Percentiles rank a stretch among this genome's conserved stretches.
Evolutionary conservation across 768 basidiomycete species (phyloP).

Genomic region (Lactarius hengduanensis): DNA sequence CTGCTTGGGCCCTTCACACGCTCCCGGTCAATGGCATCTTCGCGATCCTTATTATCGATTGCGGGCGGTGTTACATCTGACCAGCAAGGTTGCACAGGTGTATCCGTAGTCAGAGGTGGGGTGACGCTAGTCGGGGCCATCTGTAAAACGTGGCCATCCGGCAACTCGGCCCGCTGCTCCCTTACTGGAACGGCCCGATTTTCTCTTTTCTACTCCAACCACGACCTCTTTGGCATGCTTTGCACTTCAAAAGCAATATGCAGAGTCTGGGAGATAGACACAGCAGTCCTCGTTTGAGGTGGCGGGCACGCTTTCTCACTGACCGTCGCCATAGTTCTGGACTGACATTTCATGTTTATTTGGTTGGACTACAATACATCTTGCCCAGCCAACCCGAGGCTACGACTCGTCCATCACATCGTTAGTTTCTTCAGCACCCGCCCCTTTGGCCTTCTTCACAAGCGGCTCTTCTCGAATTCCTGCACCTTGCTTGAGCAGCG

Average conservation of each 20-base stretch:
- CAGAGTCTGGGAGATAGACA: conserved; percentile 24
- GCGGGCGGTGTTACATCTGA: conserved; percentile 68
- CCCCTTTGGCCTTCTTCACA: conserved; percentile 12
- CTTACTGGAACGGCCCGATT: neutral
- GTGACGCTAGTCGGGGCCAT: conserved; percentile 48
- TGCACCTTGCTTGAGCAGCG: conserved; percentile 16
- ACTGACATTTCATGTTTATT: conserved; percentile 11
- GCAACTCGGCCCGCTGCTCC: conserved; percentile 11
- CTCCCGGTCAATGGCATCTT: conserved; percentile 41
- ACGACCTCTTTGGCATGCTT: conserved; percentile 20
- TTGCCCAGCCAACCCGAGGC: neutral
- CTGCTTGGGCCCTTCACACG: conserved; percentile 14
- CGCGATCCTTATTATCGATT: conserved; percentile 39
- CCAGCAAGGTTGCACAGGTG: conserved; percentile 66
- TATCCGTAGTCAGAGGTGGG: conserved; percentile 52
- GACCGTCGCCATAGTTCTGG: conserved; percentile 28
- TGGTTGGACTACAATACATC: neutral
- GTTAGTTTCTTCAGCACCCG: neutral
- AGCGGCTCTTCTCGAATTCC: conserved; percentile 3
- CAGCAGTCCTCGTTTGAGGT: conserved; percentile 30
- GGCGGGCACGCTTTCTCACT: conserved; percentile 16
- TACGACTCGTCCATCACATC: conserved; percentile 24
- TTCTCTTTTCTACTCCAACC: conserved; percentile 18
- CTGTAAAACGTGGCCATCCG: conserved; percentile 42
- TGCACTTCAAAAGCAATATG: conserved; percentile 7